Base-by-base conservation (phyloP, 768 basidiomycete genomes). In the Pleurotus tuoliensis region DNA sequence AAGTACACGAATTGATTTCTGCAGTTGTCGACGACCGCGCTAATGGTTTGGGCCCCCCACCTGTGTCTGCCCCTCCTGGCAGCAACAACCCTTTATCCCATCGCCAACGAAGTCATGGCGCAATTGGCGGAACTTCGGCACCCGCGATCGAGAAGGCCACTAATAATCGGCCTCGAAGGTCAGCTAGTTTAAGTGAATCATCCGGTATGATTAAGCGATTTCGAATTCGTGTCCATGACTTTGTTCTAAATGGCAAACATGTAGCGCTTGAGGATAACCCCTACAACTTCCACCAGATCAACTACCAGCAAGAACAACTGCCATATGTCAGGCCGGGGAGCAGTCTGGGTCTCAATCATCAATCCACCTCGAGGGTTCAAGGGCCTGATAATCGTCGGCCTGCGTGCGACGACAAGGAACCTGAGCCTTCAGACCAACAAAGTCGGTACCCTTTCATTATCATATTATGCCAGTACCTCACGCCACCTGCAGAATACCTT, bases 111-210 rank as follows among this genome's bases (percentile, higher is more conserved):
- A 57, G 59, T 71, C 69, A 66, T 59, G 65, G 65, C 47, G 70
- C 68, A 49, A 61, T 63, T 27, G 61, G 68, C 13, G 66, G 64
- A 40, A 49, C 53, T 45, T 55, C 54, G 16, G 59, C 38, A 25
- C 59, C 66, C 49, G 62, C 64, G 2, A 65, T 79, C 24, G 64
- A 65, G 41, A 72, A 73, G 56, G 80, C 81, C 27, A 72, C 74
- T 9, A 73, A 62, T 57, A 75, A 76, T n/a, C 81, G 88, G 38
- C 82, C 86, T 48, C 76, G 89, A 56, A 79, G 89, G 55, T 90
- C 88, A n/a, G 86, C 87, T 13, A 90, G 88, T 67, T 72, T 91
- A 49, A 90, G 87, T 63, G 87, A 90, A 65, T 82, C 84, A 25
- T 65, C 77, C 20, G 68, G 77, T 78, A 61, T 56, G 25, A 24